These are phyloP conservation scores for Lycium ferocissimum DNA, from an alignment of 257 asterid species.

Conservation along the genomic window DNA sequence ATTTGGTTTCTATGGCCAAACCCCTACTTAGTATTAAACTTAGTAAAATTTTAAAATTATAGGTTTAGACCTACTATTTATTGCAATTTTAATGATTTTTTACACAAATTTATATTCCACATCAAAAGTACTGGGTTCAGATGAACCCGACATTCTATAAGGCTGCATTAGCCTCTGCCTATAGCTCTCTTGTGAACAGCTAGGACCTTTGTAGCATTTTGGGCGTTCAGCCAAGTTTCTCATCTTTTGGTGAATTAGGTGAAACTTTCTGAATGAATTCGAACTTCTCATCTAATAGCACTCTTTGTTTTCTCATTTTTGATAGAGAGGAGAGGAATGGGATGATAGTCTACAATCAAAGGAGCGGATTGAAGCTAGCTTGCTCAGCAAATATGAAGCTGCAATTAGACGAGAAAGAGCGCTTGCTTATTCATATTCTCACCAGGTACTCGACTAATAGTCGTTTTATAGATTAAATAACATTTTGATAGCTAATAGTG, in stretches of 20 bases:
- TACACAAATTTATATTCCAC: too few species aligned
- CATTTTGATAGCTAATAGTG: background rate
- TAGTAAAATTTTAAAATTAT: too few species aligned
- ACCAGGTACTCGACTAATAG: conserved; percentile 64
- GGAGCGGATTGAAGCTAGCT: conserved; percentile 76
- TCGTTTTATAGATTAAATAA: background rate
- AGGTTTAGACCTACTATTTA: too few species aligned
- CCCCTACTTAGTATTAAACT: too few species aligned
- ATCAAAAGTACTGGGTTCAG: too few species aligned
- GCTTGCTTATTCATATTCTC: conserved; percentile 89
- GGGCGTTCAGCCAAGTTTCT: conserved; percentile 3
- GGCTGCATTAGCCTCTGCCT: background rate
- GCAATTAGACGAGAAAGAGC: conserved; percentile 94
- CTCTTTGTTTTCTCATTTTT: conserved; percentile 28
- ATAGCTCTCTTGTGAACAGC: background rate
- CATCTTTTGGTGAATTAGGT: background rate
- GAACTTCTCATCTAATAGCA: background rate
- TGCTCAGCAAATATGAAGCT: conserved; percentile 86
- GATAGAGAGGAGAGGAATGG: conserved; percentile 95
- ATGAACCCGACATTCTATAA: too few species aligned
- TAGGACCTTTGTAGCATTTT: background rate
- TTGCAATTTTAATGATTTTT: too few species aligned
- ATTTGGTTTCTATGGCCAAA: too few species aligned
- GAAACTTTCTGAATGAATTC: background rate
- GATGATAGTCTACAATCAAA: conserved; percentile 81